Conservation (phyloP, 2,329 filamentous ascomycete species). For the Colletotrichum scovillei region DNA sequence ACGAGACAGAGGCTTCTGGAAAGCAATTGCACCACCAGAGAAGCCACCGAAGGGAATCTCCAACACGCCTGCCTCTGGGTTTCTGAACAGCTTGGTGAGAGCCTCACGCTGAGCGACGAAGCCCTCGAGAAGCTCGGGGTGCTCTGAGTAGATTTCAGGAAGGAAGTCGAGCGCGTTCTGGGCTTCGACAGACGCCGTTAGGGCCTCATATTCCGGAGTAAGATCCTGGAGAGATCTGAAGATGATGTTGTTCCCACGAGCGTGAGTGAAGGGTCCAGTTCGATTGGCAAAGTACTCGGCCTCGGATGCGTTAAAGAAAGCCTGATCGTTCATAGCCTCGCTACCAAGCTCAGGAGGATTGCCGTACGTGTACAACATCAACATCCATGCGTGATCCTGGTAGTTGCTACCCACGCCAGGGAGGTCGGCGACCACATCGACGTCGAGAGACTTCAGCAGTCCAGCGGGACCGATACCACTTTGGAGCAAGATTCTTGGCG, state of each 20-base stretch:
- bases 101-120: conserved; percentile 49
- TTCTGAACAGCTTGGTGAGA: conserved; percentile 43
- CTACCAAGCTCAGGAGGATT: conserved; percentile 32
- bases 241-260: conserved; percentile 36
- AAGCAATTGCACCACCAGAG: conserved; percentile 43
- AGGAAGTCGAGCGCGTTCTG: conserved; percentile 49
- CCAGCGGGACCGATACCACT: conserved; percentile 58
- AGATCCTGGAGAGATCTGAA: conserved; percentile 41
- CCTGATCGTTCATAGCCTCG: conserved; percentile 44
- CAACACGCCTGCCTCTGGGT: conserved; percentile 39
- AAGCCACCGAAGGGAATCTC: conserved; percentile 47
- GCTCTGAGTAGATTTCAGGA: conserved; percentile 40
- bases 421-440: conserved; percentile 42
- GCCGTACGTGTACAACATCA: conserved; percentile 16
- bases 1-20: conserved; percentile 51
- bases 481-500: conserved; percentile 58
- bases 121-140: conserved; percentile 49
- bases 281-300: conserved; percentile 44
- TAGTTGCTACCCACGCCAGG: conserved; percentile 34
- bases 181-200: conserved; percentile 43
- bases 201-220: conserved; percentile 37
- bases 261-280: conserved; percentile 45
- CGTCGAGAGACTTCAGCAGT: conserved; percentile 50
- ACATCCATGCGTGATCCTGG: conserved; percentile 33
- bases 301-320: conserved; percentile 46